Evolutionary conservation across 371 early-diverging fungal genomes (phyloP), one percentile per base, ranked within the genome.

Genomic region (Rhizomucor pusillus): DNA sequence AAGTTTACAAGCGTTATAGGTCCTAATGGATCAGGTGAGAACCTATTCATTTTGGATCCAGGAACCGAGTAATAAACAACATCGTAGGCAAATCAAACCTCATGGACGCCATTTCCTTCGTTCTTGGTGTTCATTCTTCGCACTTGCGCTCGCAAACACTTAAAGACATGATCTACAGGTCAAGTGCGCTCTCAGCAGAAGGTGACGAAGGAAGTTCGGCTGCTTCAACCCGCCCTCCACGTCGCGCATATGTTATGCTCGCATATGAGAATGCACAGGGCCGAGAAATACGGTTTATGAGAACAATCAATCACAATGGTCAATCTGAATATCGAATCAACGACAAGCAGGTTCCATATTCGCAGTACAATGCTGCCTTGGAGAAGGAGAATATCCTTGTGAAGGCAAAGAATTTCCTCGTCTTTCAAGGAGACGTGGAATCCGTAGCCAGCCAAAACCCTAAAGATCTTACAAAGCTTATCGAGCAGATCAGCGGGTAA

Each of bases 371-470:
- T 57, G 63, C 78, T 13, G 71, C 81, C 0, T 75, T 99, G 29
- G 95, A 94, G 65, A 69, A 81, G 44, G 85, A 96, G 67, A 93
- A 94, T 58, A 94, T 99, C 50, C 77, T 97, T 16, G 87, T 94
- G 58, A 94, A 94, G 62, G 95, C 98, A 3, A 82, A 90, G 54
- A 99, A 99, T 77, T 99, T 99, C 77, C 75, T 99, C 47, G 99
- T 99, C 9, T 99, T 99, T 66, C 99, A 99, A 84, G 99, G 99
- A 22, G 99, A 99, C 76, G 93, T 99, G 4, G 97, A 98, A 63
- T 87, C 93, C 5, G 87, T 98, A n/a, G 97, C 99, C 4, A 87
- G 93, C 19, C 99, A 99, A 73, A 88, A 91, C 19, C 90, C 99
- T 1, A 92, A 88, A 57, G 98, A 99, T 43, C 79, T 99, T 56